These are phyloP conservation scores for Russula sp. DNA, from an alignment of 768 basidiomycete species.

Conservation along the genomic window DNA sequence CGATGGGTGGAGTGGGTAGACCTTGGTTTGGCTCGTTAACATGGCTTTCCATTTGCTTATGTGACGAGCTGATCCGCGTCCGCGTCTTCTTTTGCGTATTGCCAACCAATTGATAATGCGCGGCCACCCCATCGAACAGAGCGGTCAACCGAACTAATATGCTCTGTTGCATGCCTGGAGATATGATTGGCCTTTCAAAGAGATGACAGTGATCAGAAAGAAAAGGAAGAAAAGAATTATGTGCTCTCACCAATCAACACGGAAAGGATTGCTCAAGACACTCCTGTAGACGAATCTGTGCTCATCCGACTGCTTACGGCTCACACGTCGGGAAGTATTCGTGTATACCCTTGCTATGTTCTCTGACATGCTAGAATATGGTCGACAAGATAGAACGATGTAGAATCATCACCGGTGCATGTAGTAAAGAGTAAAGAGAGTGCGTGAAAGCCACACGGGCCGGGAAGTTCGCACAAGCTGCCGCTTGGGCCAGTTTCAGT, in stretches of 20 bases:
- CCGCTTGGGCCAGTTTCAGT: no score
- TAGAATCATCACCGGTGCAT: no score
- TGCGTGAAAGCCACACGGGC: no score
- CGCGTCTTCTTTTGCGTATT: slow-evolving; percentile 15
- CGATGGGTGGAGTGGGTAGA: slow-evolving; percentile 32
- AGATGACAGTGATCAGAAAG: slow-evolving; percentile 9
- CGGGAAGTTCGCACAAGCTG: no score
- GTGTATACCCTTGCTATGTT: slow-evolving; percentile 46
- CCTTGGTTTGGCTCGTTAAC: not conserved
- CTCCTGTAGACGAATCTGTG: slow-evolving; percentile 61
- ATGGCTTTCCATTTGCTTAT: not conserved
- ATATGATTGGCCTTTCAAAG: slow-evolving; percentile 50
- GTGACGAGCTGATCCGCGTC: not conserved
- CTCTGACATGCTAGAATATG: slow-evolving; percentile 36
- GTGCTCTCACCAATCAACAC: slow-evolving; percentile 50
- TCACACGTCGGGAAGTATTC: slow-evolving; percentile 59
- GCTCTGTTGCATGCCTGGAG: slow-evolving; percentile 54
- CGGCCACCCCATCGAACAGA: slow-evolving; percentile 43
- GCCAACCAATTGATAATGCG: slow-evolving; percentile 31
- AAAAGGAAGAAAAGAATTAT: slow-evolving; percentile 3
- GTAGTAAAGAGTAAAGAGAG: no score
- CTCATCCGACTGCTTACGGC: slow-evolving; percentile 37
- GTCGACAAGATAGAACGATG: not conserved
- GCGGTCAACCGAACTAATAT: slow-evolving; percentile 45
- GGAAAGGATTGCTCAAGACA: slow-evolving; percentile 66